Percentiles rank a stretch among this genome's conserved stretches.
Evolutionary conservation across 805 yeast genomes (phyloP).

Genomic region (Candida ficus): DNA sequence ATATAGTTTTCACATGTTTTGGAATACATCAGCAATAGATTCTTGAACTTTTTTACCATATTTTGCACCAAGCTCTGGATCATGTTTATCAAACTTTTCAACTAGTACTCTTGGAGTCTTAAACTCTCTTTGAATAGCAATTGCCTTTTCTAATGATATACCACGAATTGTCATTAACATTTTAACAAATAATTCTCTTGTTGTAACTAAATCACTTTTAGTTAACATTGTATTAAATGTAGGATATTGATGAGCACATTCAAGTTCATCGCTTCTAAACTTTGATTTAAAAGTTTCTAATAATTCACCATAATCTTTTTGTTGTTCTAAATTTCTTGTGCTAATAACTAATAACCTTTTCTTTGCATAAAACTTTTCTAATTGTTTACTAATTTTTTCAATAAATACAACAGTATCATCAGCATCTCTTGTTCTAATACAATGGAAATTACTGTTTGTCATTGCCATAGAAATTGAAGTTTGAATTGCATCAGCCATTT

Average conservation of each 20-base stretch:
- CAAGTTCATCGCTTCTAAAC: constrained; percentile 32
- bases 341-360: constrained; percentile 43
- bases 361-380: constrained; percentile 34
- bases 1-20: no score
- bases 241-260: constrained; percentile 42
- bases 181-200: constrained; percentile 67
- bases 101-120: constrained; percentile 66
- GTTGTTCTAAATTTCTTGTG: constrained; percentile 45
- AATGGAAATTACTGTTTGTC: constrained; percentile 58
- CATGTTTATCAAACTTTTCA: constrained; percentile 34
- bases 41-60: constrained; percentile 29
- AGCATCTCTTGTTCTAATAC: constrained; percentile 62
- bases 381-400: constrained; percentile 40
- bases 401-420: constrained; percentile 71
- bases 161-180: constrained; percentile 82
- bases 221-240: constrained; percentile 64
- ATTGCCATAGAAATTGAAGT: constrained; percentile 73
- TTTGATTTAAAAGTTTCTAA: constrained; percentile 39
- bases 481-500: constrained; percentile 59
- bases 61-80: constrained; percentile 19
- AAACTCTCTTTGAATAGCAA: constrained; percentile 62
- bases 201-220: constrained; percentile 65
- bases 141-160: constrained; percentile 79
- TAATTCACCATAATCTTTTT: constrained; percentile 41
- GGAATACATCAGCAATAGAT: constrained; percentile 15